These are phyloP conservation scores for Sphaerulina vaccinii DNA, from an alignment of 2,329 filamentous ascomycete genomes.

Conservation along the genomic window DNA sequence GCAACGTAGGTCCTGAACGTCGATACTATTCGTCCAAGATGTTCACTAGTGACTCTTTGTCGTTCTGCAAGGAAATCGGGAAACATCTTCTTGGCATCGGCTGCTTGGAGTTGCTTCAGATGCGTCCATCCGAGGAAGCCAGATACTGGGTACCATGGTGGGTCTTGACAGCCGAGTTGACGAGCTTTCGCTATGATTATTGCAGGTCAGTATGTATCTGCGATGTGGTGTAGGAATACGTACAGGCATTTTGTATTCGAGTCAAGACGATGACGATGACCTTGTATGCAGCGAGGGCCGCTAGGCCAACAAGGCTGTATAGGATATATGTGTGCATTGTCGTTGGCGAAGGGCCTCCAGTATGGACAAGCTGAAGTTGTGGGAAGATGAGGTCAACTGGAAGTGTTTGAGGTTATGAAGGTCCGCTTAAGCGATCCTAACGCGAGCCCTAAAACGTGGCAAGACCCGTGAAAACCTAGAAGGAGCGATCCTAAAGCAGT, in stretches of 20 bases:
- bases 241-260: constrained; percentile 21
- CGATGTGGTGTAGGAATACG: too few species aligned
- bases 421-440: too few species aligned
- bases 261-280: constrained; percentile 22
- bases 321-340: constrained; percentile 29
- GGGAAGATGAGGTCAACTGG: background rate
- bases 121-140: constrained; percentile 34
- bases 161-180: constrained; percentile 29
- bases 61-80: constrained; percentile 33
- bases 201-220: too few species aligned
- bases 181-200: constrained; percentile 26
- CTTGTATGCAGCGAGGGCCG: constrained; percentile 29
- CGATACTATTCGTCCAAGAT: constrained; percentile 28
- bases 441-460: too few species aligned
- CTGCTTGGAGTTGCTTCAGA: constrained; percentile 30
- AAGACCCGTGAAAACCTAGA: too few species aligned
- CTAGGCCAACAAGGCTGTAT: constrained; percentile 26
- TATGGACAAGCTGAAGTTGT: background rate
- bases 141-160: constrained; percentile 24
- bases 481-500: too few species aligned
- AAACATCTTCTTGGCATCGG: constrained; percentile 32
- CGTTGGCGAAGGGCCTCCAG: background rate
- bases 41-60: constrained; percentile 26
- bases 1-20: constrained; percentile 31
- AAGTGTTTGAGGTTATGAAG: background rate